Evolutionary conservation across 2,329 filamentous ascomycete species (phyloP).

Genomic region (Phoma sp.): DNA sequence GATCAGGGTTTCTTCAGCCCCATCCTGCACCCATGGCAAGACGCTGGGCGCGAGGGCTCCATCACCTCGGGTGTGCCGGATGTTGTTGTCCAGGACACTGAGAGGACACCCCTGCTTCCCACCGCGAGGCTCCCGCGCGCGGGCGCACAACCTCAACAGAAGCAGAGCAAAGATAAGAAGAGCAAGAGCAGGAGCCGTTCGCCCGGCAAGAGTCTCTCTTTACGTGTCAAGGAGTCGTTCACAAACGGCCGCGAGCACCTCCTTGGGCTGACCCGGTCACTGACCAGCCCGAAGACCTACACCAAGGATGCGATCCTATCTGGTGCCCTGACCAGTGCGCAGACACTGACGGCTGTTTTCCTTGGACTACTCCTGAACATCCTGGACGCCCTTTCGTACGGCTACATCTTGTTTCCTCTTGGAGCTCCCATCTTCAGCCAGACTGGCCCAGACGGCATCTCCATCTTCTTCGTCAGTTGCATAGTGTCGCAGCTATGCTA

Average conservation of each 20-base stretch:
- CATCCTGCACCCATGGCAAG: constrained; percentile 3
- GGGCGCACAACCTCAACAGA: constrained; percentile 27
- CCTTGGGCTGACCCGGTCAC: constrained; percentile 32
- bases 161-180: constrained; percentile 8
- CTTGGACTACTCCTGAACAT: constrained; percentile 91
- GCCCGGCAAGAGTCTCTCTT: constrained; percentile 19
- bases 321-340: constrained; percentile 69
- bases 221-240: constrained; percentile 29
- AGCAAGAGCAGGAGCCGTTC: constrained; percentile 33
- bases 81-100: constrained; percentile 41
- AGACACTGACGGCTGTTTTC: constrained; percentile 83
- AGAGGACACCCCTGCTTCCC: constrained; percentile 51
- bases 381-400: constrained; percentile 93
- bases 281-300: constrained; percentile 74
- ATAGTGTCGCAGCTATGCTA: constrained; percentile 93
- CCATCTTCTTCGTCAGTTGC: constrained; percentile 98
- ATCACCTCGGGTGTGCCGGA: constrained; percentile 22
- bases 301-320: constrained; percentile 70
- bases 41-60: constrained; percentile 2
- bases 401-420: constrained; percentile 86
- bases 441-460: constrained; percentile 91
- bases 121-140: constrained; percentile 38
- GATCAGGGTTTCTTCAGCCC: constrained; percentile 37
- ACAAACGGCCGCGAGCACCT: constrained; percentile 31
- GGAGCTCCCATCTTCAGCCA: constrained; percentile 84